Evolutionary conservation across 768 basidiomycete species (phyloP), one percentile per base, ranked within the genome.

Genomic region (Crepidotus variabilis): DNA sequence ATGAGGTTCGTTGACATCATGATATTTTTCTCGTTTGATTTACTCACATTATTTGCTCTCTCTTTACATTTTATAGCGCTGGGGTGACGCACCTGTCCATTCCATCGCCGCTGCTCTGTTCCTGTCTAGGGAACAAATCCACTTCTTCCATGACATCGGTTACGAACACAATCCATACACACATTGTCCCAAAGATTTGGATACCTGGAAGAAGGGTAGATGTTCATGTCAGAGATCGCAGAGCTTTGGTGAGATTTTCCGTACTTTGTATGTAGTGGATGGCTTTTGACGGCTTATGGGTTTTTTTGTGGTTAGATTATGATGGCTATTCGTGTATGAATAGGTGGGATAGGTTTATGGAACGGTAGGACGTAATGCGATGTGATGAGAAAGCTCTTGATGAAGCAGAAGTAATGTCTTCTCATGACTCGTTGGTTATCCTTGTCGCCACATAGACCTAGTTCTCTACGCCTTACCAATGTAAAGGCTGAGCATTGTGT

Each of bases 91-190:
- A 1, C 85, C 86, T 1, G 84, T 89, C 1, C 86, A 88, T 64
- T 82, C 80, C 24, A 85, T 88, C 55, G 87, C 80, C 13, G 86
- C 83, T 1, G 81, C 84, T 0, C 69, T 88, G 20, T 84, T 88
- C 65, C 77, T 79, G 11, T 59, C 64, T 0, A 80, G 79, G 57
- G 77, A 83, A 56, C 78, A 84, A 69, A 79, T 90, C 39, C 86
- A 90, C 64, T 90, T 85, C 73, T 90, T 90, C 70, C 73, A 83
- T 50, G 84, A 89, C 62, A 89, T 92, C 45, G 88, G 88, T 16
- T 93, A 92, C 67, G 76, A 83, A 55, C 90, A 92, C 55, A 79
- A 83, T 49, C 88, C 88, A 1, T 91, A 85, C 73, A 84, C 84
- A 59, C 86, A 87, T 59, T 87, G 90, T 68, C 79, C 82, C 0